Base-by-base conservation (phyloP, 225 moss, liverwort and hornwort species). In the Ulota crispa region DNA sequence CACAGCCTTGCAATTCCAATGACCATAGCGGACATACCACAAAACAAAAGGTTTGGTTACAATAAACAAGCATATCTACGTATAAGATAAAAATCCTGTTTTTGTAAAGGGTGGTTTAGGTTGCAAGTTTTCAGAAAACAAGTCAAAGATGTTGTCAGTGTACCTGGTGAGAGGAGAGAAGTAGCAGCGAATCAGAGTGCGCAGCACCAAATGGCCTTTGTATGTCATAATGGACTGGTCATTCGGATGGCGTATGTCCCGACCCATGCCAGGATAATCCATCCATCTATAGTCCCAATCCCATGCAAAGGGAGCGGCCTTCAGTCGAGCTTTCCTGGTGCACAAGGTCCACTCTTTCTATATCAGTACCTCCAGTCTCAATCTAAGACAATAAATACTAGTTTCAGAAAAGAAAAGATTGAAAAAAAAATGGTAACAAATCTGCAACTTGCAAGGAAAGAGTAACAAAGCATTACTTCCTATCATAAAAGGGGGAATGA, bases 281-380 rank as follows among this genome's bases (percentile, higher is more conserved):
- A 87, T 85, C 94, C 95, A 99, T 70, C 98, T 82, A 72, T 99
- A 99, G 85, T 99, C 98, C 98, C 98, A 99, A 86, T 99, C 98
- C 98, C 98, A 99, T 3, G 75, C 64, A 67, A 89, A 90, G 3
- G 86, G 20, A 20, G 95, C 95, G 53, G 43, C 92, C 61, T 64
- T 79, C 73, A 64, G 20, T n/a, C 73, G 55, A 16, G 57, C 68
- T 73, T 57, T 77, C 55, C 82, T 88, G 77, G 27, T 70, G 75
- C 68, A 80, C 71, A 77, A 73, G 59, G 47, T 10, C 71, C 66
- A 72, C 27, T 59, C 64, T 39, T 39, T 54, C 53, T 26, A 42
- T 34, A 16, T 87, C 18, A 87, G 53, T 55, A 19, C 34, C 34
- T 78, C 73, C 73, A 34, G 78, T 45, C 47, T 47, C 32, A 1